Conservation (phyloP, 2,329 filamentous ascomycete genomes). For the Talaromyces sp. region DNA sequence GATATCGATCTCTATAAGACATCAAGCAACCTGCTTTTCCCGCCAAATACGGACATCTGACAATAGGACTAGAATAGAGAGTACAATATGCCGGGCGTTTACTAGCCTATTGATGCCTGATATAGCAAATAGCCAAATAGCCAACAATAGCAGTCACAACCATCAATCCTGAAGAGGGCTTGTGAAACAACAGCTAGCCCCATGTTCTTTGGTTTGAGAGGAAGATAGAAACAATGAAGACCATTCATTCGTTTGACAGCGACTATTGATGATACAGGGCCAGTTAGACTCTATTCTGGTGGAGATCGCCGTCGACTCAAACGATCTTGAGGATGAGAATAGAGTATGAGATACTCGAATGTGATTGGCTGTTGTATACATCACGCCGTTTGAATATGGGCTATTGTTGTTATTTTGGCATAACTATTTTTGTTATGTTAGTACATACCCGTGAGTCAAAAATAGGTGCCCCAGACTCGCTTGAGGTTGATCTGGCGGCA, state of each 20-base stretch:
- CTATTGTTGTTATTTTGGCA: slow-evolving; percentile 13
- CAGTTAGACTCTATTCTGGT: not conserved
- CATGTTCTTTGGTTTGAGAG: not conserved
- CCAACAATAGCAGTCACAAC: slow-evolving; percentile 10
- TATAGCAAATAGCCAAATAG: not conserved
- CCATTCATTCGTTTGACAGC: slow-evolving; percentile 19
- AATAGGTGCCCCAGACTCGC: not conserved
- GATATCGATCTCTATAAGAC: slow-evolving; percentile 5
- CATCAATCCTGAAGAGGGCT: slow-evolving; percentile 5
- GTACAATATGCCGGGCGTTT: not conserved
- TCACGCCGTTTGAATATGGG: not conserved
- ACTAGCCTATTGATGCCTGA: slow-evolving; percentile 13
- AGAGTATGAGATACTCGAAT: not conserved
- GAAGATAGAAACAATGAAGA: slow-evolving; percentile 16
- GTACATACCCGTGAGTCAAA: not conserved
- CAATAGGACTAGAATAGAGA: not conserved
- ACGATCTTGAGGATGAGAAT: not conserved
- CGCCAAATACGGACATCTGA: not conserved
- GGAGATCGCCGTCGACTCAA: not conserved
- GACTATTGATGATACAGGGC: slow-evolving; percentile 13
- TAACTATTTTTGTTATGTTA: not conserved
- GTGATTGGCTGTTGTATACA: slow-evolving; percentile 1
- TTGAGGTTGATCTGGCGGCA: slow-evolving; percentile 5
- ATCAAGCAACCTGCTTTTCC: not conserved
- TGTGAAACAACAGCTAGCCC: slow-evolving; percentile 18